Conservation (phyloP, 1,284 basidiomycete genomes). For the Phellopilus nigrolimitatus region DNA sequence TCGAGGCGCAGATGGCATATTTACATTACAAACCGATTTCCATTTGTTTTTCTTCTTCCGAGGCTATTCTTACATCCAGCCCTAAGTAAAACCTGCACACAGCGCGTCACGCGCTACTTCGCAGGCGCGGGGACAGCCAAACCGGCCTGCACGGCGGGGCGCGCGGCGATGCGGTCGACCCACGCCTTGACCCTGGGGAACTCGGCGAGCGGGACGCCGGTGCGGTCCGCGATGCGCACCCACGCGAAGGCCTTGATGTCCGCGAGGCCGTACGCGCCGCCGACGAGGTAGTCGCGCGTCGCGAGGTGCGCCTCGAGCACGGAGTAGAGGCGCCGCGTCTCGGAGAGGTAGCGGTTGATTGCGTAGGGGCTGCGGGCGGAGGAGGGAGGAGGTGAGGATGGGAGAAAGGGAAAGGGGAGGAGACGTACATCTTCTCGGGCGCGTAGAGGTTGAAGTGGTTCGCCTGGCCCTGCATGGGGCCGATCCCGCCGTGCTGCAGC, state of each 20-base stretch:
- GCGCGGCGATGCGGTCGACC: slow-evolving; percentile 31
- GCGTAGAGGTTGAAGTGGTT: slow-evolving; percentile 54
- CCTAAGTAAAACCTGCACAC: too few species aligned
- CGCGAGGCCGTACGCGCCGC: slow-evolving; percentile 66
- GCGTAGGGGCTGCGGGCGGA: slow-evolving; percentile 11
- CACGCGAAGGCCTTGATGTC: slow-evolving; percentile 58
- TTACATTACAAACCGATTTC: too few species aligned
- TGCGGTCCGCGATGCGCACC: slow-evolving; percentile 42
- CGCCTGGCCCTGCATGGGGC: slow-evolving; percentile 74
- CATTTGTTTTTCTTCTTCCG: too few species aligned
- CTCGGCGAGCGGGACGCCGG: slow-evolving; percentile 50
- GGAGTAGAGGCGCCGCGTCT: slow-evolving; percentile 72
- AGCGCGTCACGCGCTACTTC: not conserved
- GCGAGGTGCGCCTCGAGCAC: slow-evolving; percentile 70
- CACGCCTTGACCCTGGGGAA: slow-evolving; percentile 55
- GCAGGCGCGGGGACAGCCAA: slow-evolving; percentile 23
- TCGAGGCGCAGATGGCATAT: too few species aligned
- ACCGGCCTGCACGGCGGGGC: slow-evolving; percentile 27
- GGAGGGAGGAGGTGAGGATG: not conserved
- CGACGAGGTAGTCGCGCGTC: slow-evolving; percentile 65
- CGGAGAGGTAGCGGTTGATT: slow-evolving; percentile 53
- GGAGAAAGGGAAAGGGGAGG: slow-evolving; percentile 41
- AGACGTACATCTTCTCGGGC: slow-evolving; percentile 61
- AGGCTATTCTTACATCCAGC: too few species aligned
- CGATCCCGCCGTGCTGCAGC: slow-evolving; percentile 59